phyloP scores from a whole-genome alignment of 805 yeast species.

The Yarrowia divulgata region DNA sequence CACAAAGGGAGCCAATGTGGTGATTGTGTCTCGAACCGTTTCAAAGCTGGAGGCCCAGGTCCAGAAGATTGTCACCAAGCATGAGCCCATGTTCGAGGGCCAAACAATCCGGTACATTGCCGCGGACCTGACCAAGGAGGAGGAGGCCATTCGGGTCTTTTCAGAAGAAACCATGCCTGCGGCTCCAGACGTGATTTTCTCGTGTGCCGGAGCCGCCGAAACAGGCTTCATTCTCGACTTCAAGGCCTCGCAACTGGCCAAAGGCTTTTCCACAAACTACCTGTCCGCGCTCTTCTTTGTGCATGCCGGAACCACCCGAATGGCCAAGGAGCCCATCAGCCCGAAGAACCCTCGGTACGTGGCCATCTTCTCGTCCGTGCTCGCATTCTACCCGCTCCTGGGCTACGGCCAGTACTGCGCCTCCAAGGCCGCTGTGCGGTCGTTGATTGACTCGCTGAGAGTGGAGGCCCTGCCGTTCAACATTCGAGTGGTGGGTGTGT shows the following conservation, averaged over 20 bases:
- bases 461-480: constrained; percentile 75
- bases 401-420: constrained; percentile 96
- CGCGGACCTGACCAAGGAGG: constrained; percentile 71
- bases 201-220: constrained; percentile 87
- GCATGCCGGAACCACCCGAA: constrained; percentile 60
- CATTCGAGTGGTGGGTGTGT: constrained; percentile 73
- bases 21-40: constrained; percentile 80
- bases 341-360: constrained; percentile 55
- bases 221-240: constrained; percentile 81
- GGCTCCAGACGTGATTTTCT: constrained; percentile 73
- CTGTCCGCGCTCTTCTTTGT: constrained; percentile 72
- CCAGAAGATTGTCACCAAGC: constrained; percentile 50
- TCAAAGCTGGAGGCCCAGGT: constrained; percentile 62
- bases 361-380: constrained; percentile 74
- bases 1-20: constrained; percentile 64
- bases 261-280: constrained; percentile 75
- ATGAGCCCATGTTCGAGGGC: constrained; percentile 41
- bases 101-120: constrained; percentile 56
- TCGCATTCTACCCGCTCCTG: constrained; percentile 84
- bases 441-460: constrained; percentile 76
- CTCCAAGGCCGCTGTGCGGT: constrained; percentile 77
- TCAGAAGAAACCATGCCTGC: constrained; percentile 46
- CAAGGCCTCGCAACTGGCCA: constrained; percentile 61
- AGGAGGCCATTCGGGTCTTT: constrained; percentile 58
- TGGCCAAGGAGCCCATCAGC: constrained; percentile 47